phyloP scores from a whole-genome alignment of 768 basidiomycete genomes.

The Tephrocybe sp. region DNA sequence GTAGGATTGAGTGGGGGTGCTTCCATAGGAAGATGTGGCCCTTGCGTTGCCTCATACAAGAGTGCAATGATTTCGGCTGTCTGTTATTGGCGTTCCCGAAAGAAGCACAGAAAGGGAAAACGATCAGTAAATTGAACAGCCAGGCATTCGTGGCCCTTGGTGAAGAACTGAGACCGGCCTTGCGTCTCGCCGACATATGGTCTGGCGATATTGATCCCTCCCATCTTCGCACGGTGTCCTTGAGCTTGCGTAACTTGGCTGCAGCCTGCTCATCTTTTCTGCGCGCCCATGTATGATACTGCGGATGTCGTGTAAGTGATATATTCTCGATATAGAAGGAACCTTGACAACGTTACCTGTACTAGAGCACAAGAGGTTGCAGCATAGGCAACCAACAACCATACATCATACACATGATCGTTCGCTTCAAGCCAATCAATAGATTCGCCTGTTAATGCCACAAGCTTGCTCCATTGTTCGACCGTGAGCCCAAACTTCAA shows the following conservation, averaged over 20 bases:
- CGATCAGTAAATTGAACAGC: conserved; percentile 5
- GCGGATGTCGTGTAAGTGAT: conserved; percentile 8
- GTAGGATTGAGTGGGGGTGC: conserved; percentile 75
- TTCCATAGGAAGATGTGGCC: conserved; percentile 49
- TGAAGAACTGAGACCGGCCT: conserved; percentile 48
- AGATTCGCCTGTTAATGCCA: conserved; percentile 69
- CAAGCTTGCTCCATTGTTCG: conserved; percentile 74
- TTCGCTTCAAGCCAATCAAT: conserved; percentile 89
- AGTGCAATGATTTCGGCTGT: conserved; percentile 91
- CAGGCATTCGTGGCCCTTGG: conserved; percentile 5
- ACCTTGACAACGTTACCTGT: conserved; percentile 54
- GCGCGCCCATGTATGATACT: conserved; percentile 95
- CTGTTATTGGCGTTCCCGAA: conserved; percentile 35
- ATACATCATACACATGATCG: conserved; percentile 80
- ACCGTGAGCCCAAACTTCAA: conserved; percentile 83
- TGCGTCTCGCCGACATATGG: conserved; percentile 92
- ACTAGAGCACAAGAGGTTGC: conserved; percentile 87
- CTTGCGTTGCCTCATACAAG: conserved; percentile 91
- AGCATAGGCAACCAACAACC: conserved; percentile 84
- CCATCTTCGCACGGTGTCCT: conserved; percentile 86
- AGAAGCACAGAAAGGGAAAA: conserved; percentile 7
- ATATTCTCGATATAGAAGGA: neutral
- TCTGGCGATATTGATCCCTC: conserved; percentile 84
- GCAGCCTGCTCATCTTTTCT: conserved; percentile 75
- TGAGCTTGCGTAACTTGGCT: conserved; percentile 70